Percentiles rank a stretch among this genome's conserved stretches.
These are phyloP conservation scores for Filosporella fistucella DNA, from an alignment of 495 filamentous ascomycete genomes.

Conservation along the genomic window DNA sequence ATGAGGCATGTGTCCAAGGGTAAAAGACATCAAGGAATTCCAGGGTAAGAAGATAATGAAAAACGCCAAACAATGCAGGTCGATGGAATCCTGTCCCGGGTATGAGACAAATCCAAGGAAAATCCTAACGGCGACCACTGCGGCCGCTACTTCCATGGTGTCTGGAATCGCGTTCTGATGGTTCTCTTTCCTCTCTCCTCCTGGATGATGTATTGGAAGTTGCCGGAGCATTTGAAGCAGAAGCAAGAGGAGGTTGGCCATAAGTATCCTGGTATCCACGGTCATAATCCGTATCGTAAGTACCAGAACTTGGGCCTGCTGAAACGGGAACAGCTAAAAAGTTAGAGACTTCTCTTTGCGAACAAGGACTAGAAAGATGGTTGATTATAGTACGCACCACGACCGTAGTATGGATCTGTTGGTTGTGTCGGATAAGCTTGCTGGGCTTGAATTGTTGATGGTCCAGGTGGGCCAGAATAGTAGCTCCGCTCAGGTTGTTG, in stretches of 20 bases:
- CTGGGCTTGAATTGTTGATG: constrained; percentile 26
- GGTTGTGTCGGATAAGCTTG: constrained; percentile 31
- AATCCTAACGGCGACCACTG: constrained; percentile 9
- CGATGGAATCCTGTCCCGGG: constrained; percentile 4
- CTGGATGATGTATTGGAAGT: constrained; percentile 9
- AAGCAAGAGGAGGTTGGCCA: neutral
- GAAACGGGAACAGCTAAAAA: constrained; percentile 14
- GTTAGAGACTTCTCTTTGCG: constrained; percentile 20
- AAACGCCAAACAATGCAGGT: constrained; percentile 22
- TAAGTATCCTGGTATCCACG: constrained; percentile 9
- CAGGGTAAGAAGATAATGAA: constrained; percentile 16
- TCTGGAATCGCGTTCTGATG: constrained; percentile 13
- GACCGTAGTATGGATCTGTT: constrained; percentile 43
- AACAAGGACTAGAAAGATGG: constrained; percentile 3
- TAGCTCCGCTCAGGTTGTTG: constrained; percentile 22
- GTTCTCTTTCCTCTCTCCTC: constrained; percentile 16
- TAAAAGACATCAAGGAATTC: constrained; percentile 12
- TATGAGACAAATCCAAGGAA: constrained; percentile 14
- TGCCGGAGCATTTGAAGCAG: constrained; percentile 6
- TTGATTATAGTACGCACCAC: constrained; percentile 39
- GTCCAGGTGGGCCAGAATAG: constrained; percentile 24
- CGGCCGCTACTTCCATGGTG: constrained; percentile 4
- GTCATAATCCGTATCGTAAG: constrained; percentile 1
- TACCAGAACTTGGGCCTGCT: constrained; percentile 4
- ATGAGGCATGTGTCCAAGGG: constrained; percentile 8